These are phyloP conservation scores for Jamesozyma lodderae DNA, from an alignment of 805 yeast genomes.

Conservation along the genomic window DNA sequence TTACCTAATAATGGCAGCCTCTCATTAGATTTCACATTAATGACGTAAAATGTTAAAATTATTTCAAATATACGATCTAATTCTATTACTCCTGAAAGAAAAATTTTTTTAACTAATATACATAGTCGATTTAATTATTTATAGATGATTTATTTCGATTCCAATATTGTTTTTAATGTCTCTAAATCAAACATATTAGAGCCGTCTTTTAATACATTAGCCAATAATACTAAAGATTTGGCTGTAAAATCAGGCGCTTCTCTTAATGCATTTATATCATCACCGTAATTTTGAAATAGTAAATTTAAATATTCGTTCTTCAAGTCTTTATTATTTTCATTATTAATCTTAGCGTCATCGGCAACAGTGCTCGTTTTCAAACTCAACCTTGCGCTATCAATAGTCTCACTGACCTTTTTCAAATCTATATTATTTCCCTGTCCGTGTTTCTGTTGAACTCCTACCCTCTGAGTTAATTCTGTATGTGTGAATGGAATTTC, in stretches of 20 bases:
- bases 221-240: conserved; percentile 47
- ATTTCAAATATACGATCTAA: too few relatives aligned
- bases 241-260: conserved; percentile 54
- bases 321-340: conserved; percentile 3
- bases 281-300: conserved; percentile 51
- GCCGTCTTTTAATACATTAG: conserved; percentile 50
- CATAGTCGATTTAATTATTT: too few relatives aligned
- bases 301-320: conserved; percentile 44
- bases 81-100: too few relatives aligned
- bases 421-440: conserved; percentile 24
- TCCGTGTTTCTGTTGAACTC: conserved; percentile 3
- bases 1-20: too few relatives aligned
- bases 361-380: not conserved
- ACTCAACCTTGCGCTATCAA: conserved; percentile 22
- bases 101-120: too few relatives aligned
- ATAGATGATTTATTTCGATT: conserved; percentile 12
- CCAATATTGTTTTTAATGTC: conserved; percentile 31
- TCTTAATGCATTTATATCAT: conserved; percentile 52
- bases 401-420: conserved; percentile 22
- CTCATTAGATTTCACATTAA: too few relatives aligned
- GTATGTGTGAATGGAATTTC: conserved; percentile 30
- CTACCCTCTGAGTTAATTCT: conserved; percentile 23
- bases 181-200: conserved; percentile 52
- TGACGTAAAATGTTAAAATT: too few relatives aligned
- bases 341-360: not conserved